phyloP scores from a whole-genome alignment of 208 protist genomes.

The Acanthamoeba castellanii region DNA sequence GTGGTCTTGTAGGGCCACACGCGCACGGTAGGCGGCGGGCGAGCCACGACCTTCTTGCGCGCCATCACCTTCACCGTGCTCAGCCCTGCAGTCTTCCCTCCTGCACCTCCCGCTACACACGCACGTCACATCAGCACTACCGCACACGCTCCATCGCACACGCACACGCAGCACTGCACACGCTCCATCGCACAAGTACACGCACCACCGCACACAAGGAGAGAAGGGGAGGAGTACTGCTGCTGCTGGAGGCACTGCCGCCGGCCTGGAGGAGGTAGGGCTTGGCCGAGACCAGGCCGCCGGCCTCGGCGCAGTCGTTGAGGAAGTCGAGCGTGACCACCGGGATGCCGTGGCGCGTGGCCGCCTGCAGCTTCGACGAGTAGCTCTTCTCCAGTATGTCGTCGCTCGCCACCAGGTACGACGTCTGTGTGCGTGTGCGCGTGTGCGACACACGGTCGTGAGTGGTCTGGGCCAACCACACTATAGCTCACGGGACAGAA shows the following conservation, averaged over 20 bases:
- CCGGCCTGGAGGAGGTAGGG: slow-evolving; percentile 45
- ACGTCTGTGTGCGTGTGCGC: background rate
- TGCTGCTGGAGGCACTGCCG: background rate
- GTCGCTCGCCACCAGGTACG: slow-evolving; percentile 47
- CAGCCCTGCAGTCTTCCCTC: background rate
- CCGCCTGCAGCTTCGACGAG: slow-evolving; percentile 52
- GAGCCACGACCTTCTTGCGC: slow-evolving; percentile 5
- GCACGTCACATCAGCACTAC: too few relatives aligned
- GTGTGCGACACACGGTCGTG: background rate
- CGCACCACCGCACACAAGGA: background rate
- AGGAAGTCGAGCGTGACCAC: slow-evolving; percentile 65
- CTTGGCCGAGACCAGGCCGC: slow-evolving; percentile 28
- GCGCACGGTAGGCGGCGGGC: slow-evolving; percentile 10
- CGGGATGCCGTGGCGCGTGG: slow-evolving; percentile 39
- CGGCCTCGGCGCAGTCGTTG: slow-evolving; percentile 51
- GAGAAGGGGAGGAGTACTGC: background rate
- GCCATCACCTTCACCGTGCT: slow-evolving; percentile 4
- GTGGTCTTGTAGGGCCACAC: slow-evolving; percentile 70
- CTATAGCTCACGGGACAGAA: too few relatives aligned
- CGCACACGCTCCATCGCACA: too few relatives aligned
- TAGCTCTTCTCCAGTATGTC: slow-evolving; percentile 63
- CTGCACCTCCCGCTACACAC: background rate
- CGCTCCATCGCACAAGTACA: too few relatives aligned
- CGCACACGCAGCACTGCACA: too few relatives aligned
- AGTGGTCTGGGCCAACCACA: background rate